phyloP scores from a whole-genome alignment of 176 grass and related monocot genomes.

The Eremochloa ophiuroides region DNA sequence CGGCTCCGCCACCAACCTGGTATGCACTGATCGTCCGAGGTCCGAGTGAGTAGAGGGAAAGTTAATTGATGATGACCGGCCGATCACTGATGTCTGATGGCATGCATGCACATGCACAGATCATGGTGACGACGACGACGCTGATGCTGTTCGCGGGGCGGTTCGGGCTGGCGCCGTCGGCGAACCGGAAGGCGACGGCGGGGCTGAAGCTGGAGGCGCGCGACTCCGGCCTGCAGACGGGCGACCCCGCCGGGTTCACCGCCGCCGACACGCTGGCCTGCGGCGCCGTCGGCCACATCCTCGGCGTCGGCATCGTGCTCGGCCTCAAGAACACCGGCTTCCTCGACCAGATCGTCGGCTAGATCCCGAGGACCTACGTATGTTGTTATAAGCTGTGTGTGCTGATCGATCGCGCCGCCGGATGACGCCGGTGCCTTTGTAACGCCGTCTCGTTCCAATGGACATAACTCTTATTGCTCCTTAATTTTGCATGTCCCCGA shows the following conservation, averaged over 20 bases:
- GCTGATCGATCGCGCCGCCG: background rate
- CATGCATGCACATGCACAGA: slow-evolving; percentile 24
- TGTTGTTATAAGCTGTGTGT: background rate
- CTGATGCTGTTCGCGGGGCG: slow-evolving; percentile 94
- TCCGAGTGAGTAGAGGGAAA: too few species aligned
- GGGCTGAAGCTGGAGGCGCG: slow-evolving; percentile 85
- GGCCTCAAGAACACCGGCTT: slow-evolving; percentile 83
- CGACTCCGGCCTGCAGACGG: slow-evolving; percentile 90
- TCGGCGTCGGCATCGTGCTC: slow-evolving; percentile 88
- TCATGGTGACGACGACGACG: slow-evolving; percentile 88
- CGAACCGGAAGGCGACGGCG: slow-evolving; percentile 84
- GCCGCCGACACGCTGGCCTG: slow-evolving; percentile 86
- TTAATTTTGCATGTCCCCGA: background rate
- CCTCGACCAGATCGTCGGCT: slow-evolving; percentile 64
- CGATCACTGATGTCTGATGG: background rate
- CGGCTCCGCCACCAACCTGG: slow-evolving; percentile 79
- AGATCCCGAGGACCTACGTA: background rate
- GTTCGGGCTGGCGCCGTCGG: slow-evolving; percentile 94
- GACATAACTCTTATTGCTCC: background rate
- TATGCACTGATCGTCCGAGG: too few species aligned
- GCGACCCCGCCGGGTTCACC: slow-evolving; percentile 94
- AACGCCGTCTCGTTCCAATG: background rate
- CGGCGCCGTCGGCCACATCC: slow-evolving; percentile 75
- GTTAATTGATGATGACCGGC: too few species aligned
- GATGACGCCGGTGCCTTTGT: background rate